These are phyloP conservation scores for Thalia dealbata DNA, from an alignment of 176 grass and related monocot genomes.

Conservation along the genomic window DNA sequence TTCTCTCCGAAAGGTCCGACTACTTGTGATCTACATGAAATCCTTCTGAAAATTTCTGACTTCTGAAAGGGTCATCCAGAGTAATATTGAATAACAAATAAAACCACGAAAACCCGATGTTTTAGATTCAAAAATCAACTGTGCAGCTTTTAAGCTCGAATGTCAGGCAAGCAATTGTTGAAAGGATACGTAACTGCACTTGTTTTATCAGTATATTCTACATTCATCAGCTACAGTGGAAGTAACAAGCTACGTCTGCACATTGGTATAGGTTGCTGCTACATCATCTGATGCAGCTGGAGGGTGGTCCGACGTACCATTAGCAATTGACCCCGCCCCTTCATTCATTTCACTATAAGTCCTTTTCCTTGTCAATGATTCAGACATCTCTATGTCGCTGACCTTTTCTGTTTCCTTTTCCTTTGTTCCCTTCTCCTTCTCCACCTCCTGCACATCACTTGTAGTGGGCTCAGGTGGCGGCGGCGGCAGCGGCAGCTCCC, in stretches of 20 bases:
- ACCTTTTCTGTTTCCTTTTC: constrained; percentile 28
- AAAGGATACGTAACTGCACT: neutral
- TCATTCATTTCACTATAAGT: constrained; percentile 26
- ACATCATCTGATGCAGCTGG: neutral
- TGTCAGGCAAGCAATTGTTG: neutral
- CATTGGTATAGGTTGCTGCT: neutral
- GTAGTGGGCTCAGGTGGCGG: constrained; percentile 18
- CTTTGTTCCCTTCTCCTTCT: constrained; percentile 26
- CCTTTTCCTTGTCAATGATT: constrained; percentile 44
- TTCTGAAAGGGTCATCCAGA: no score
- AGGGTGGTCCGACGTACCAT: neutral
- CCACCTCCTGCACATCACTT: neutral
- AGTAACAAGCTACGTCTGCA: neutral
- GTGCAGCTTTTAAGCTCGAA: neutral
- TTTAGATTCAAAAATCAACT: neutral
- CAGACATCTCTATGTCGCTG: constrained; percentile 24
- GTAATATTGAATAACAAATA: no score
- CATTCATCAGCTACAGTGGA: neutral
- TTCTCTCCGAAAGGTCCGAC: no score
- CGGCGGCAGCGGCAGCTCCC: constrained; percentile 19
- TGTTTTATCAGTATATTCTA: neutral
- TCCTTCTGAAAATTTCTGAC: no score
- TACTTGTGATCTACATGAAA: no score
- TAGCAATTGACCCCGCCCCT: constrained; percentile 10
- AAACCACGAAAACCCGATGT: no score